Base-by-base conservation (phyloP, 2,329 filamentous ascomycete species). In the Paracamarosporium sp. region DNA sequence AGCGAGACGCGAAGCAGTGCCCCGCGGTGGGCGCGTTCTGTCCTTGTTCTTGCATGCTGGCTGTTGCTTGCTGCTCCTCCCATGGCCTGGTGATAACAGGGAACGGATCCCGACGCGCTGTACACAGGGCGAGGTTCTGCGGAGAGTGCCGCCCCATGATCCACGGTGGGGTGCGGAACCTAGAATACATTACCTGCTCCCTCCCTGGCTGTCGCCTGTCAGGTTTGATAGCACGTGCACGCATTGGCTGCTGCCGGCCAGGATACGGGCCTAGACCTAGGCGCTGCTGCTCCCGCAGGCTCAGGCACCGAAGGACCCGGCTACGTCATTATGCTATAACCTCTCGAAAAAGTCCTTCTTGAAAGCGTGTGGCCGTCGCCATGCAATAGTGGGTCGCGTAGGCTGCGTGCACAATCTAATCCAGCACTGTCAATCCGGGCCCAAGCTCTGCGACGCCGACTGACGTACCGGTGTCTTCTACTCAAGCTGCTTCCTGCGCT, bases 321-420 rank as follows among this genome's bases (percentile, higher is more conserved):
- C 48, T 51, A 57, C 55, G 55, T 57, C 48, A 57, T 45, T 4
- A 50, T 45, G 50, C 28, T n/a, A 57, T 53, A 57, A 44, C 20
- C 28, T 25, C 30, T 41, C 27, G 25, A 43, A 48, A 55, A 57
- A 35, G 28, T 25, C 27, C 25, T 33, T n/a, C 13, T 28, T 13
- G 35, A 36, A 20, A 45, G 27, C 31, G 40, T 41, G 48, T 28
- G 48, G 43, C 43, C 40, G 44, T 40, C 25, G 44, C 41, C 24
- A 25, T 33, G 27, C 54, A 13, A 33, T 47, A 52, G 50, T 56
- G 43, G 54, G 55, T 53, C 55, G 31, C 33, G 40, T 38, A 33
- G 43, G 35, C 31, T 22, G 38, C 30, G 36, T 27, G 25, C 22
- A 46, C 20, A 45, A 7, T 22, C n/a, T 15, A 25, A 53, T 35